Conservation (phyloP, 1,284 basidiomycete genomes). For the Paramarasmius palmivorus region DNA sequence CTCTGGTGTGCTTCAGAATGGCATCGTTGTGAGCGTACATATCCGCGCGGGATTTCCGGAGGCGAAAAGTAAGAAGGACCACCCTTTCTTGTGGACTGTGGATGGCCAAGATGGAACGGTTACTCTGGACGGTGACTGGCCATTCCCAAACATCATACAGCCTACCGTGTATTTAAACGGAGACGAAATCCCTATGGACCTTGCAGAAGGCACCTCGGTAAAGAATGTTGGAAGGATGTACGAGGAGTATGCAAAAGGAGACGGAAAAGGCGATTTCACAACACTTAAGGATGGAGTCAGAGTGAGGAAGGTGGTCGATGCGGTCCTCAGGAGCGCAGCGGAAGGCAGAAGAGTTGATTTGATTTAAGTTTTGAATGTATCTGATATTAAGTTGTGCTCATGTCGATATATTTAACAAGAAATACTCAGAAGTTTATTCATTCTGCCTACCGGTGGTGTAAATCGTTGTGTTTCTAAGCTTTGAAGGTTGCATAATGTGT, state of each 20-base stretch:
- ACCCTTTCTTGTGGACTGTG: conserved; percentile 32
- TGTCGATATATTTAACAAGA: too few species aligned
- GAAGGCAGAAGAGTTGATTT: conserved; percentile 22
- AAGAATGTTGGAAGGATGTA: conserved; percentile 22
- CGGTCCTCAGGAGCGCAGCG: conserved; percentile 28
- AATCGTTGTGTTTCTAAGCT: too few species aligned
- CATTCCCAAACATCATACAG: conserved; percentile 21
- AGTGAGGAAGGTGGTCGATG: conserved; percentile 29
- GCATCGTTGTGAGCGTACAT: conserved; percentile 27
- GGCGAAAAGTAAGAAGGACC: conserved; percentile 20
- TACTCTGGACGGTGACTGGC: conserved; percentile 20
- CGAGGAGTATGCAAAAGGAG: conserved; percentile 26
- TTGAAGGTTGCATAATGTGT: too few species aligned
- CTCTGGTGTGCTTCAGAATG: conserved; percentile 27
- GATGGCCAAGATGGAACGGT: conserved; percentile 36
- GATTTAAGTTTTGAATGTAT: too few species aligned
- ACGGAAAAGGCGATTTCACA: conserved; percentile 22
- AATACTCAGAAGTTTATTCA: too few species aligned
- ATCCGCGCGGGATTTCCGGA: conserved; percentile 26
- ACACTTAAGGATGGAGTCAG: conserved; percentile 36
- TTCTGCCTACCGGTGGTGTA: too few species aligned
- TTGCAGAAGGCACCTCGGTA: conserved; percentile 11
- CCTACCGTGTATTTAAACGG: conserved; percentile 29
- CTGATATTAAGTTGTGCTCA: too few species aligned
- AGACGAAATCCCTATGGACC: conserved; percentile 19